Base-by-base conservation (phyloP, 768 basidiomycete species). In the Mrakia frigida region DNA sequence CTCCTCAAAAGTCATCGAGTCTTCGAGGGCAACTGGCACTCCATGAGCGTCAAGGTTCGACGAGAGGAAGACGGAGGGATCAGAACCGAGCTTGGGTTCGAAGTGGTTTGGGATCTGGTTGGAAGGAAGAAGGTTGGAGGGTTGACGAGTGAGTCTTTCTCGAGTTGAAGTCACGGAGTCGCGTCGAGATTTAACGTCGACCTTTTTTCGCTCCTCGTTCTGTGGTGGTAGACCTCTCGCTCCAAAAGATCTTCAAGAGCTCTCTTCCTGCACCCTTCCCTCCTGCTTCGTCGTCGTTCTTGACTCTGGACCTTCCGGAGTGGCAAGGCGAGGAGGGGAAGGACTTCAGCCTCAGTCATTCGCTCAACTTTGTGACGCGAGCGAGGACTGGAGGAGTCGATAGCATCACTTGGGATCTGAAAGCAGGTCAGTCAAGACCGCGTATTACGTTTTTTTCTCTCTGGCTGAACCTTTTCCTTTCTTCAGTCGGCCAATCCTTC, bases 11-110 rank as follows among this genome's bases (percentile, higher is more conserved):
- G 93, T 0, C 92, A 96, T 79, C 87, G 86, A 4, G 84, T 96
- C 4, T 94, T 98, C 80, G 92, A 93, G 79, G 91, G 92, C 6
- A 90, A 93, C 80, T 97, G 93, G 92, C 93, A 96, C 81, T 91
- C 92, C 0, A 88, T 98, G 81, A 88, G 90, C 13, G 85, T 96
- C 0, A 90, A 93, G 81, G 91, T 93, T 3, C 82, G 87, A 33
- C 92, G 89, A 86, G 85, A 85, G 31, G 84, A 86, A 60, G 85
- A 85, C 9, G 83, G 82, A 65, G 52, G 73, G n/a, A 85, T 93
- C 31, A 88, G 91, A 81, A 86, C 92, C 50, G 85, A 86, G 77
- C 83, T 95, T 72, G 87, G 86, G 3, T 89, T 90, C 77, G 93
- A 94, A 81, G 87, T 89, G 23, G 90, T 98, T 7, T 87, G 89